Evolutionary conservation across 1,284 basidiomycete genomes (phyloP), one percentile per base, ranked within the genome.

Genomic region (Papiliotrema terrestris): DNA sequence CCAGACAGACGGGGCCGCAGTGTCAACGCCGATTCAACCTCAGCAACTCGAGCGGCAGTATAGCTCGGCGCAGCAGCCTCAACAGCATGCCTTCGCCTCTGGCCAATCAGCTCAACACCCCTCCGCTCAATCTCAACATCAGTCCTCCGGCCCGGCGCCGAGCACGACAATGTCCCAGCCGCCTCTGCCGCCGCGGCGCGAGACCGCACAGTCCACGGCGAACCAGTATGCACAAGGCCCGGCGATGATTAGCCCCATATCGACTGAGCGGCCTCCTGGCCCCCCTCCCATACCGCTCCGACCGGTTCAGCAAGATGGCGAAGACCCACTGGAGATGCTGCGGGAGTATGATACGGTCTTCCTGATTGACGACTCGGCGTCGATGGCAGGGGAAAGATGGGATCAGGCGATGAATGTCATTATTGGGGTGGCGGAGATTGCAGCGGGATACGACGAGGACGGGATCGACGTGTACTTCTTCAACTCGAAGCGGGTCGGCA

Each of bases 381-480:
- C 70, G 1, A 74, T 78, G 69, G 62, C 63, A 8, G 74, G 72
- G 6, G 62, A 64, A 20, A 52, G 68, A 46, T 78, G 75, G 75
- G 56, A 63, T 17, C 61, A 72, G 45, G 70, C 73, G 0, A 43
- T 64, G 20, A 48, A 55, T 26, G 72, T 72, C 1, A 52, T 78
- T 37, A 67, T 65, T 58, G 68, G 65, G 9, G 68, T 77, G 14
- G 72, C 72, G 3, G 62, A 64, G 36, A 63, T 65, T 25, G 73
- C 72, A 5, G 65, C 71, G 2, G 25, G 51, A 26, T 73, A 74
- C 53, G 70, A 73, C 50, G 63, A 69, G 36, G 64, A 74, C 50
- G 73, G 74, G 2, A 56, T 78, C 15, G 75, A 76, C 51, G 58
- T 77, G 17, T 69, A 73, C 54, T 77, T 78, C 49, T 52, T 76